phyloP scores from a whole-genome alignment of 306 rosid species.

The Lablab purpureus region DNA sequence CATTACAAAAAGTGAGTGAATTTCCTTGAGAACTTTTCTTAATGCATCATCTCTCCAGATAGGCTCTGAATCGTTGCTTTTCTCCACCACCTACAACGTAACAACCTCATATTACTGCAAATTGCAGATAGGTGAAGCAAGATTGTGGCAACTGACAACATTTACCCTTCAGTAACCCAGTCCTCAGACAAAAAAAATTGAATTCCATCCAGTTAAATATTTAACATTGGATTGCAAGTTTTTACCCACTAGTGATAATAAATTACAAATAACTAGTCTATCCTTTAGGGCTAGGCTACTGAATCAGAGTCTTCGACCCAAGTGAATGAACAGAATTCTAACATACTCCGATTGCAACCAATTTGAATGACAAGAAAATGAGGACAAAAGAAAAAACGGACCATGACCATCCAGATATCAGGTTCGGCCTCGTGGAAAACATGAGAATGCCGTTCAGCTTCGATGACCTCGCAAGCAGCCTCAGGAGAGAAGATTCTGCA shows the following conservation, averaged over 20 bases:
- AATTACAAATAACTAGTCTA: too few species aligned
- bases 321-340: neutral
- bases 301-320: neutral
- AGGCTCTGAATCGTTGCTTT: constrained; percentile 80
- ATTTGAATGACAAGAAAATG: neutral
- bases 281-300: too few species aligned
- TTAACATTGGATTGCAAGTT: neutral
- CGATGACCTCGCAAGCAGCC: constrained; percentile 86
- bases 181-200: neutral
- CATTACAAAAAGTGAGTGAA: constrained; percentile 86
- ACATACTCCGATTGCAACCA: too few species aligned
- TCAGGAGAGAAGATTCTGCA: constrained; percentile 95
- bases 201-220: neutral
- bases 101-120: constrained; percentile 33
- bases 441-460: constrained; percentile 87
- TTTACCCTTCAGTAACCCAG: neutral
- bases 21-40: constrained; percentile 83
- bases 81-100: constrained; percentile 82
- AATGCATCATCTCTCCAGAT: constrained; percentile 84
- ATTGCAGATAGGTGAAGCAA: constrained; percentile 2
- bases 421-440: constrained; percentile 86
- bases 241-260: too few species aligned
- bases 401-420: constrained; percentile 97
- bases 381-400: constrained; percentile 35
- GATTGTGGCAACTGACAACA: neutral